Conservation (phyloP, 2,329 filamentous ascomycete genomes). For the Dissoconium aciculare region DNA sequence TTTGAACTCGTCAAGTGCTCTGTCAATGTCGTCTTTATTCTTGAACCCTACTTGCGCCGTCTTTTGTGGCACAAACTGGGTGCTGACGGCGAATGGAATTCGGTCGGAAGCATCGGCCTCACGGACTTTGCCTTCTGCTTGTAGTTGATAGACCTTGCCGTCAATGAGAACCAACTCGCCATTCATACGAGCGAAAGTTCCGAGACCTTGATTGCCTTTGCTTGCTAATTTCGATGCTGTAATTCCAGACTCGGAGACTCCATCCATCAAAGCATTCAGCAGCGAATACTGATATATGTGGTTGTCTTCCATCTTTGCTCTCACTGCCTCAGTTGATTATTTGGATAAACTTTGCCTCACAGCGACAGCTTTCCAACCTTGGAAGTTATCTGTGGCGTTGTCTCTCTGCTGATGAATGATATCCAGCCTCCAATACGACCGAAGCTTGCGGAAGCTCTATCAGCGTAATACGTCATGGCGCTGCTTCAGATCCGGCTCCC, state of each 20-base stretch:
- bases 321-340: too few relatives aligned
- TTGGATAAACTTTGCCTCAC: too few relatives aligned
- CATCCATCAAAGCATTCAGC: constrained; percentile 28
- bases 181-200: constrained; percentile 32
- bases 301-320: background rate
- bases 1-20: constrained; percentile 16
- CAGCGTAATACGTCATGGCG: too few relatives aligned
- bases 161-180: constrained; percentile 33
- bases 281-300: background rate
- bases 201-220: constrained; percentile 37
- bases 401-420: too few relatives aligned
- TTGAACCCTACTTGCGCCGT: constrained; percentile 13
- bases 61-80: constrained; percentile 19
- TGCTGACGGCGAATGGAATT: constrained; percentile 28
- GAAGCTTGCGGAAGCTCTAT: too few relatives aligned
- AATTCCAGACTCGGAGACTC: constrained; percentile 33
- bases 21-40: constrained; percentile 17
- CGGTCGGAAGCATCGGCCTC: constrained; percentile 22
- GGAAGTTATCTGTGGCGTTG: too few relatives aligned
- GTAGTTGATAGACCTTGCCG: constrained; percentile 28
- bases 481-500: too few relatives aligned
- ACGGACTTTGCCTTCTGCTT: constrained; percentile 23
- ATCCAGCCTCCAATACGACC: too few relatives aligned
- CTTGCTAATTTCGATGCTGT: constrained; percentile 31
- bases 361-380: too few relatives aligned